A percentile compares a stretch with the other conserved stretches of the same genome.
phyloP scores from a whole-genome alignment of 805 yeast genomes.

The Candida yuanshanica region DNA sequence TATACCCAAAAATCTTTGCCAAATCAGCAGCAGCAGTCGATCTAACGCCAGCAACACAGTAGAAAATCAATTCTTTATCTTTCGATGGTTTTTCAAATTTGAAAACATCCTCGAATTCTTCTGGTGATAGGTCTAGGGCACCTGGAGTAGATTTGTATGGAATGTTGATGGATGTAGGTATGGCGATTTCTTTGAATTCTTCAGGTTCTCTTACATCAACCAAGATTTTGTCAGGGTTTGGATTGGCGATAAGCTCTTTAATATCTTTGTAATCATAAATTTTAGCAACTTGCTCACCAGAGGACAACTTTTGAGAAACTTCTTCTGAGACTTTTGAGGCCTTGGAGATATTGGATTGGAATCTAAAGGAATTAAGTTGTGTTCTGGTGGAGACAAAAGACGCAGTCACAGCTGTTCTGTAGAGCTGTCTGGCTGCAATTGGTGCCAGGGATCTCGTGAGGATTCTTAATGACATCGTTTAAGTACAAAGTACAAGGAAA shows the following conservation, averaged over 20 bases:
- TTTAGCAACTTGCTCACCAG: constrained; percentile 32
- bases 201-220: constrained; percentile 92
- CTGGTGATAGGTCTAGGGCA: constrained; percentile 73
- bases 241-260: constrained; percentile 36
- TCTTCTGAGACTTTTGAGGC: constrained; percentile 7
- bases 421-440: constrained; percentile 1
- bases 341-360: constrained; percentile 8
- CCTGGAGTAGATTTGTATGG: constrained; percentile 92
- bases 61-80: constrained; percentile 74
- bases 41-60: constrained; percentile 91
- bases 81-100: constrained; percentile 74
- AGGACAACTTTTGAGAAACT: constrained; percentile 6
- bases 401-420: not conserved
- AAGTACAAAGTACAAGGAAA: no score
- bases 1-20: constrained; percentile 86
- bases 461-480: constrained; percentile 2
- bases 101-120: constrained; percentile 75
- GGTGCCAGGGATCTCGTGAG: not conserved
- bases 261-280: constrained; percentile 48
- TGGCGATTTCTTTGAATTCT: constrained; percentile 64
- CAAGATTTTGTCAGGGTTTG: constrained; percentile 47
- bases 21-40: constrained; percentile 86
- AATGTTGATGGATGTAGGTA: constrained; percentile 80
- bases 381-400: constrained; percentile 1
- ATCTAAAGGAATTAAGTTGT: constrained; percentile 3